Evolutionary conservation across 495 filamentous ascomycete genomes (phyloP), one percentile per base, ranked within the genome.

Genomic region (Xylaria cubensis): DNA sequence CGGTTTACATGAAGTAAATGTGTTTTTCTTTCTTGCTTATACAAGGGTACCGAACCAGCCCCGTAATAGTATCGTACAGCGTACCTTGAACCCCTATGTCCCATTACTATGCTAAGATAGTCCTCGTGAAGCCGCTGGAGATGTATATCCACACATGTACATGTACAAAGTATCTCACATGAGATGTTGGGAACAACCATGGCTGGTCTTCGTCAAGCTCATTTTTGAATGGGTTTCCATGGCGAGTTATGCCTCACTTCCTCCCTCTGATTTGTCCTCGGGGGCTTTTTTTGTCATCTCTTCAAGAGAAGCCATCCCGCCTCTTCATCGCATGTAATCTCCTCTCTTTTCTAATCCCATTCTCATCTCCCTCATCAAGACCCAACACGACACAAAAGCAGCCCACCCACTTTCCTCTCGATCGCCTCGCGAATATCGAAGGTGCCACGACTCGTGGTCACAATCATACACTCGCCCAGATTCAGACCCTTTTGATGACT

Each of bases 351-450:
- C 12, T 3, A 61, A 39, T 61, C 8, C 19, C 44, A 55, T 39
- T 17, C 19, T 50, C 36, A 48, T 13, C 42, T 63, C 19, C 21
- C 32, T 10, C 50, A 6, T 10, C 61, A 74, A n/a, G 74, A 69
- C 29, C 74, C 70, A 19, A 92, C 90, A 73, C 94, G 85, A 84
- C 92, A 96, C 64, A 99, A 77, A 74, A 94, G 83, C 87, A 96
- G 81, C 9, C 96, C 96, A 26, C 96, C 96, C 36, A 94, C 80
- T 82, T 90, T 94, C 86, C 90, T 91, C 85, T 93, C 91, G 72
- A 97, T 84, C 74, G 93, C 96, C 81, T 98, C 94, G 77, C 96
- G 88, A 36, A 89, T 84, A 85, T 99, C 97, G 81, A 98, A 75
- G 21, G 97, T 86, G 12, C 96, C 96, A 64, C 82, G 81, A 82